Evolutionary conservation across 495 filamentous ascomycete species (phyloP).

Genomic region (Aspergillus cristatus): DNA sequence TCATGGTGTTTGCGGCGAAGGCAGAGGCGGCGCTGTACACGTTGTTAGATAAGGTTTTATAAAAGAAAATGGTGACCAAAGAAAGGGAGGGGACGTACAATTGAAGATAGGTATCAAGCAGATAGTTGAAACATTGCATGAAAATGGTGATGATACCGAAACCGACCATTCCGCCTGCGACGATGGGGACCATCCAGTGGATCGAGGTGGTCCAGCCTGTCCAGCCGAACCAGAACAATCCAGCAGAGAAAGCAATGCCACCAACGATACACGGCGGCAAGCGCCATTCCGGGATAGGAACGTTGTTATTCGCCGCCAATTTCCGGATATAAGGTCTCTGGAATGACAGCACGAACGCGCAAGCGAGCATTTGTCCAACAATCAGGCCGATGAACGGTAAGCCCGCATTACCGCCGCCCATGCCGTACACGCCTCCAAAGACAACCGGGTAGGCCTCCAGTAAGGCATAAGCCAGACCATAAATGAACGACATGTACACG

Average conservation of each 20-base stretch:
- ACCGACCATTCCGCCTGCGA: conserved; percentile 23
- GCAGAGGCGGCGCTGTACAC: conserved; percentile 61
- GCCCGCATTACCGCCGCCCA: conserved; percentile 25
- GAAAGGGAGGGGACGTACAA: conserved; percentile 44
- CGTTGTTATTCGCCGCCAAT: conserved; percentile 21
- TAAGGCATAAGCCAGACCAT: conserved; percentile 35
- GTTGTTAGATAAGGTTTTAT: conserved; percentile 5
- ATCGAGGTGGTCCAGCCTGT: conserved; percentile 26
- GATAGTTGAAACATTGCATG: conserved; percentile 32
- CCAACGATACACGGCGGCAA: conserved; percentile 40
- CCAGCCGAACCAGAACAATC: conserved; percentile 47
- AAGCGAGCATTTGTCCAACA: conserved; percentile 22
- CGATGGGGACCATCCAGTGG: conserved; percentile 25
- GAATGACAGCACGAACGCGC: conserved; percentile 17
- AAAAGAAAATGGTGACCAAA: not conserved
- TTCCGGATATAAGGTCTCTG: conserved; percentile 21
- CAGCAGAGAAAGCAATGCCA: conserved; percentile 38
- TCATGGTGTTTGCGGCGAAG: conserved; percentile 82
- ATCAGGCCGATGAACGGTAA: conserved; percentile 32
- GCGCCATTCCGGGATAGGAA: conserved; percentile 33
- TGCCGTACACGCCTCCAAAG: conserved; percentile 28
- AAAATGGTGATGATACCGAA: conserved; percentile 31
- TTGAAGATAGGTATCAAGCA: conserved; percentile 45
- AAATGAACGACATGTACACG: conserved; percentile 39
- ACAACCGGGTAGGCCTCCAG: conserved; percentile 35